Evolutionary conservation across 805 yeast genomes (phyloP), one percentile per base, ranked within the genome.

Genomic region (Ogataea neopini): DNA sequence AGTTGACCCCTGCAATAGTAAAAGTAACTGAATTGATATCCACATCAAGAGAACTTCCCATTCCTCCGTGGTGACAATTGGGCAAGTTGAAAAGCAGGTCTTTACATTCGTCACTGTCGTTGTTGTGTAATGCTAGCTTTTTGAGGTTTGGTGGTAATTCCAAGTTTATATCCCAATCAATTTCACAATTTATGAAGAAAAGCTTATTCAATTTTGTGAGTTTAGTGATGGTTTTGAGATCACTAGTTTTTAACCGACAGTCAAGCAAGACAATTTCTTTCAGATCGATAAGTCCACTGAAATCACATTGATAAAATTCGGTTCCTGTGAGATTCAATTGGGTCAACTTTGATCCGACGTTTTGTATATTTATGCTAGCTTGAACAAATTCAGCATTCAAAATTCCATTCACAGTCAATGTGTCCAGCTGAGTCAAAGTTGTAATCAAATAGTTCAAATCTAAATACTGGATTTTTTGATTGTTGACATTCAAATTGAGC

Each of bases 111-210:
- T 50, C 51, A 14, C 38, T 35, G 26, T 58, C 48, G 30, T 47
- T 47, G 39, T 60, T 51, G 18, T 48, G 55, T 2, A 62, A 25
- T 4, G 58, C 52, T 4, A 62, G 11, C 11, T 38, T 53, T 15
- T 26, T 29, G 17, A 61, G 36, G 18, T 39, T 40, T 13, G 37
- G 15, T 9, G 67, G 60, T 14, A 61, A 28, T 37, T 50, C 48
- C 22, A 60, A 22, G n/a, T 41, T 34, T 11, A 28, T n/a, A 22
- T 49, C 44, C 62, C 59, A 62, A 0, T 23, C 28, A 7, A 62
- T 36, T 4, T 49, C 47, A 43, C 63, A 58, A 19, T 61, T 55
- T 18, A 56, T 47, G 17, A 62, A 30, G 4, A 45, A 23, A 6
- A 61, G 9, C 11, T 48, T 48, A 6, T 30, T 17, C 13, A 61